A percentile compares a stretch with the other conserved stretches of the same genome.
Conservation (phyloP, 2,329 filamentous ascomycete genomes). For the Sporothrix humicola region DNA sequence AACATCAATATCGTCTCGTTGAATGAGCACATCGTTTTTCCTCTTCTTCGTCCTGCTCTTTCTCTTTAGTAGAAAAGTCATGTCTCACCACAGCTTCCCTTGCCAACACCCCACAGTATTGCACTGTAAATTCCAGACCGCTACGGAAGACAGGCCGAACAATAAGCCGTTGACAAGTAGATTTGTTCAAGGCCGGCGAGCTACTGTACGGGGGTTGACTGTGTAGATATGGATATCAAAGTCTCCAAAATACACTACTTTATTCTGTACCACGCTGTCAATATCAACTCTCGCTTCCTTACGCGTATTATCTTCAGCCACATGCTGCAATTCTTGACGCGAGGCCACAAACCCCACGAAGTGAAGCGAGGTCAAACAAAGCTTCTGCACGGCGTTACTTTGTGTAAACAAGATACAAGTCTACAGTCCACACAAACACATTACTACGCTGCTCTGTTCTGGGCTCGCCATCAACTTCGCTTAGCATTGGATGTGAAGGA, state of each 20-base stretch:
- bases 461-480: not conserved
- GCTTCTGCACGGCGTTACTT: not conserved
- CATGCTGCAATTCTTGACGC: not conserved
- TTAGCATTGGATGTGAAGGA: not conserved
- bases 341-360: not conserved
- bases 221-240: no score
- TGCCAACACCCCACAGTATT: no score
- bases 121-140: no score
- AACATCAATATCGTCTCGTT: not conserved
- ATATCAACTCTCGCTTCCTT: not conserved
- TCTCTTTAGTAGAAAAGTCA: not conserved
- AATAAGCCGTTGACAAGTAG: no score
- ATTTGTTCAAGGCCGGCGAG: no score
- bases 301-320: not conserved
- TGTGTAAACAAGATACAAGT: no score
- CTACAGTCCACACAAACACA: no score
- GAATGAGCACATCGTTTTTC: not conserved
- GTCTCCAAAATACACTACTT: not conserved
- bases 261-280: constrained; percentile 11
- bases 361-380: not conserved
- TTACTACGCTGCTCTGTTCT: not conserved
- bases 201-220: no score
- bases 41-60: not conserved
- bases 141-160: no score
- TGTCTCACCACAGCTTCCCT: constrained; percentile 2